phyloP scores from a whole-genome alignment of 768 basidiomycete genomes.

The Russula lepida region DNA sequence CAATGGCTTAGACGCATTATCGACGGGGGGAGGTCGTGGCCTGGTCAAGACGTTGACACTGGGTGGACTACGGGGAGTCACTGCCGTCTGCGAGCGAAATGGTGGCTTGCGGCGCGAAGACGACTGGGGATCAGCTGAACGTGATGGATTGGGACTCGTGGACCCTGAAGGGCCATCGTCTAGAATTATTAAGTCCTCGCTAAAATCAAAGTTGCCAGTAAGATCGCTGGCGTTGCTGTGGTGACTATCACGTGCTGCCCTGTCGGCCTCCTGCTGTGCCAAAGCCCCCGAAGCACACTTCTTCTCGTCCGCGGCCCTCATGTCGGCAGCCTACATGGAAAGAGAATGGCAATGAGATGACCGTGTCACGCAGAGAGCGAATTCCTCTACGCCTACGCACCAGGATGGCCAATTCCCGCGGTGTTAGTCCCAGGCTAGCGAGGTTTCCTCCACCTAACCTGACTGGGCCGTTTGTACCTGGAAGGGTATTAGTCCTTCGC shows the following conservation, averaged over 20 bases:
- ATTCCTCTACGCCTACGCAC: constrained; percentile 35
- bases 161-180: constrained; percentile 17
- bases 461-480: constrained; percentile 41
- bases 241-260: constrained; percentile 60
- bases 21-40: constrained; percentile 15
- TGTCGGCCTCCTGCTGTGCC: constrained; percentile 54
- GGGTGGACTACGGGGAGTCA: not conserved
- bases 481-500: constrained; percentile 34
- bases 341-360: not conserved
- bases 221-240: constrained; percentile 54
- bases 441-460: constrained; percentile 49
- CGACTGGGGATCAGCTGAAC: constrained; percentile 18
- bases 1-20: constrained; percentile 4
- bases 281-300: constrained; percentile 56
- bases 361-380: not conserved
- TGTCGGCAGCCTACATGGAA: constrained; percentile 72
- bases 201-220: constrained; percentile 30
- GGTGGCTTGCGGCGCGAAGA: constrained; percentile 5
- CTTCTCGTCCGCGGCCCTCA: constrained; percentile 64
- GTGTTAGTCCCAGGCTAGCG: constrained; percentile 38
- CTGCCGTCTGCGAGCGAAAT: not conserved
- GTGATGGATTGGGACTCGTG: constrained; percentile 22
- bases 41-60: not conserved
- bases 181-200: constrained; percentile 30
- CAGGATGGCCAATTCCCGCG: constrained; percentile 65